Conservation (phyloP, 2,329 filamentous ascomycete species). For the Domatiomyces catenatus region DNA sequence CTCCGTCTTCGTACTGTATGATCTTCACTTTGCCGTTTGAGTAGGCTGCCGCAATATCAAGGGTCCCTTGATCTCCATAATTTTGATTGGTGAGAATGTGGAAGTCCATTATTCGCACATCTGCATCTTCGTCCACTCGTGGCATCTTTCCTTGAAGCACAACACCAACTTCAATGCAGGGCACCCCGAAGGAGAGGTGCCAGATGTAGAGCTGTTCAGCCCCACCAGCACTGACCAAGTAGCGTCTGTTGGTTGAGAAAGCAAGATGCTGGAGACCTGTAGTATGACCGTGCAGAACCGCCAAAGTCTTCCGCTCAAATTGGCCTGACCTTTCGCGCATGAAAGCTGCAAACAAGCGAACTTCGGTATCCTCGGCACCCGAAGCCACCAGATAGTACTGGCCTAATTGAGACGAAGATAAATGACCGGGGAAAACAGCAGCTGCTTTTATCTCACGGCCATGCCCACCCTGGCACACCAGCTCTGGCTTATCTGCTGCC, state of each 20-base stretch:
- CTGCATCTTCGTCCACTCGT: conserved; percentile 36
- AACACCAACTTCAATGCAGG: conserved; percentile 38
- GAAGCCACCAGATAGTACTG: conserved; percentile 40
- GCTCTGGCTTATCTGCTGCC: conserved; percentile 25
- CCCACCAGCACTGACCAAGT: conserved; percentile 73
- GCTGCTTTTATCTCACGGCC: conserved; percentile 68
- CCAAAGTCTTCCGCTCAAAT: background rate
- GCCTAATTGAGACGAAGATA: background rate
- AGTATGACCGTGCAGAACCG: conserved; percentile 57
- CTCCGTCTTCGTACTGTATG: conserved; percentile 24
- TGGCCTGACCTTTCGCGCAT: conserved; percentile 1
- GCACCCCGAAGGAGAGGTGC: conserved; percentile 42
- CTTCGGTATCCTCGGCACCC: conserved; percentile 55
- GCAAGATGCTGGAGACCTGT: conserved; percentile 68
- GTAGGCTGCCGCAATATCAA: conserved; percentile 56
- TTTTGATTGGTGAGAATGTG: conserved; percentile 33
- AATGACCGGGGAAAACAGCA: conserved; percentile 27
- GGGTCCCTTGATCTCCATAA: conserved; percentile 18
- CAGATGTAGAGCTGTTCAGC: conserved; percentile 83
- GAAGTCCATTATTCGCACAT: conserved; percentile 71
- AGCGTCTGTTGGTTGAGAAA: conserved; percentile 52
- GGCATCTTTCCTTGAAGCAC: conserved; percentile 37
- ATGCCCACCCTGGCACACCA: conserved; percentile 57
- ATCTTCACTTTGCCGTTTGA: conserved; percentile 68
- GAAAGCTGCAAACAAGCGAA: conserved; percentile 47